Evolutionary conservation across 306 rosid genomes (phyloP).

Genomic region (Medicago lupulina): DNA sequence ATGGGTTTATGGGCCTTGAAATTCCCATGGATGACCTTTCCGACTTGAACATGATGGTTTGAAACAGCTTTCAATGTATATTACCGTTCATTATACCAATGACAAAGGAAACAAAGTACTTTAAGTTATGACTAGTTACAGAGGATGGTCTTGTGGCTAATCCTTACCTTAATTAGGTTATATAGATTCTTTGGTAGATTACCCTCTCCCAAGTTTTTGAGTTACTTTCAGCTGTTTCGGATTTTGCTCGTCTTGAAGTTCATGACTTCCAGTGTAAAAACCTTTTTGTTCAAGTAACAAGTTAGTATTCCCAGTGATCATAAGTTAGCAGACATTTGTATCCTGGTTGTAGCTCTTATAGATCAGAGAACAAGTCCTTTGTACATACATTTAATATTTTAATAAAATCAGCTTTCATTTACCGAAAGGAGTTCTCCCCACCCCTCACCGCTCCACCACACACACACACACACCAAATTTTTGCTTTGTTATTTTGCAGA

Average conservation of each 20-base stretch:
- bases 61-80: constrained; percentile 82
- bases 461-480: background rate
- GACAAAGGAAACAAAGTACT: constrained; percentile 73
- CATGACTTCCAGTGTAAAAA: constrained; percentile 75
- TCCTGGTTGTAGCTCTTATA: constrained; percentile 75
- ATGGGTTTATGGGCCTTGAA: constrained; percentile 93
- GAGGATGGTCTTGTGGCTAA: constrained; percentile 59
- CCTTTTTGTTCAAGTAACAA: constrained; percentile 77
- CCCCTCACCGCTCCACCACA: background rate
- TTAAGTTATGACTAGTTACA: constrained; percentile 65
- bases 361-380: constrained; percentile 69
- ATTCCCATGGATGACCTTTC: constrained; percentile 98
- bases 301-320: constrained; percentile 69
- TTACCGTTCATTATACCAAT: constrained; percentile 78
- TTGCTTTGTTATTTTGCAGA: constrained; percentile 40
- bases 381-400: constrained; percentile 83
- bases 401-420: constrained; percentile 71
- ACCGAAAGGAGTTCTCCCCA: constrained; percentile 21
- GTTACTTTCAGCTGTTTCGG: constrained; percentile 69
- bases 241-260: constrained; percentile 65
- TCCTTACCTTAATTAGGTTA: constrained; percentile 70
- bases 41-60: constrained; percentile 95
- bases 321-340: constrained; percentile 73
- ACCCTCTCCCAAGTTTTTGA: constrained; percentile 68
- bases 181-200: constrained; percentile 85